These are phyloP conservation scores for Apiospora koreana DNA, from an alignment of 2,329 filamentous ascomycete genomes.

Conservation along the genomic window DNA sequence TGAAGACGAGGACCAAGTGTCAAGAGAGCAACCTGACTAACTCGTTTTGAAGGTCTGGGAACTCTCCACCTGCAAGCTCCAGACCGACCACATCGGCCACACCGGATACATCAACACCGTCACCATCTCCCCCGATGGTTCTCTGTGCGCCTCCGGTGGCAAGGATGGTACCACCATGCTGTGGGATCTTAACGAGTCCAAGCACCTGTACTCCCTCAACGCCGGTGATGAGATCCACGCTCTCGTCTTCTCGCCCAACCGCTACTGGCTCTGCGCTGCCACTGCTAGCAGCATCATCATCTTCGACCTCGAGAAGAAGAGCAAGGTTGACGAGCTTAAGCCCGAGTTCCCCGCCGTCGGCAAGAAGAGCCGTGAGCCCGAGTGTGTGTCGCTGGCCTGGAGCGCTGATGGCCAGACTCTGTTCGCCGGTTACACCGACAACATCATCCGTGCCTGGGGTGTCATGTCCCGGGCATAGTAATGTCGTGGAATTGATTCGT, in stretches of 20 bases:
- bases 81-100: conserved; percentile 99
- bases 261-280: conserved; percentile 99
- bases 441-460: conserved; percentile 97
- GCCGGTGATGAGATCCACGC: conserved; percentile 99
- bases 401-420: conserved; percentile 97
- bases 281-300: conserved; percentile 99
- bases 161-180: conserved; percentile 99
- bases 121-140: conserved; percentile 99
- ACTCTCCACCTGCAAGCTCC: conserved; percentile 97
- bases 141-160: conserved; percentile 97
- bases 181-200: conserved; percentile 99
- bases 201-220: conserved; percentile 99
- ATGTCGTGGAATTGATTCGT: conserved; percentile 5
- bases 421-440: conserved; percentile 99
- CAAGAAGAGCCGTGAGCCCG: conserved; percentile 99
- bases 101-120: conserved; percentile 99
- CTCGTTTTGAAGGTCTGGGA: conserved; percentile 81
- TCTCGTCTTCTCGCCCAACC: conserved; percentile 99
- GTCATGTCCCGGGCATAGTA: conserved; percentile 88
- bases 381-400: conserved; percentile 98
- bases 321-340: conserved; percentile 99
- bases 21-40: background rate
- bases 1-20: background rate
- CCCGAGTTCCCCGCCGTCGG: conserved; percentile 93
- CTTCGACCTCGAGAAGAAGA: conserved; percentile 99